Conservation (phyloP, 1,139 yeast species). For the Suhomyces coccinellae region DNA sequence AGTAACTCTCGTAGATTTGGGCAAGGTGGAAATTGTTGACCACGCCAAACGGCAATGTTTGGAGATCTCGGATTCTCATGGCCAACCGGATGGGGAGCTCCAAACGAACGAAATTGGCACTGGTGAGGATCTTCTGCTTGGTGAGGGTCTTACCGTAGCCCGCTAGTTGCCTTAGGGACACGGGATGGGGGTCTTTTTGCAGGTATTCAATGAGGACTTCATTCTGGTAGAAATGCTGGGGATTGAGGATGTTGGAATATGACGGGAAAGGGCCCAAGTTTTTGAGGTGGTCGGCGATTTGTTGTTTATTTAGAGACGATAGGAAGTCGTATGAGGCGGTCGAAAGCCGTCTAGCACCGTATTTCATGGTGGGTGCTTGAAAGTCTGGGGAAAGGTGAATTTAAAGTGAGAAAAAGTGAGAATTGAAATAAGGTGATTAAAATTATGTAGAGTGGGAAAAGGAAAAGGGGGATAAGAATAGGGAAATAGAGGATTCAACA, state of each 20-base stretch:
- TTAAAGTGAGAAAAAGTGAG: neutral
- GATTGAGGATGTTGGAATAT: slow-evolving; percentile 47
- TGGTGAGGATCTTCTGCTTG: slow-evolving; percentile 71
- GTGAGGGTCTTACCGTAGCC: slow-evolving; percentile 83
- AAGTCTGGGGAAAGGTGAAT: neutral
- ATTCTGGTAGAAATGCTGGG: slow-evolving; percentile 86
- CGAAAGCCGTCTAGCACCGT: neutral
- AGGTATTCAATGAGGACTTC: slow-evolving; percentile 67
- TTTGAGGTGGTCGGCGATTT: slow-evolving; percentile 41
- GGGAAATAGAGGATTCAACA: neutral
- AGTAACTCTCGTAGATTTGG: slow-evolving; percentile 85
- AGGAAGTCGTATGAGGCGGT: slow-evolving; percentile 21
- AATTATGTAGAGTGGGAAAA: too few relatives aligned
- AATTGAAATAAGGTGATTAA: neutral
- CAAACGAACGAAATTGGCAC: slow-evolving; percentile 84
- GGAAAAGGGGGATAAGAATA: neutral
- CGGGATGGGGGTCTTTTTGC: slow-evolving; percentile 77
- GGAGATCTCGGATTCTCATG: slow-evolving; percentile 75
- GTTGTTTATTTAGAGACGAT: slow-evolving; percentile 32
- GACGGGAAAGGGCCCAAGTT: slow-evolving; percentile 48
- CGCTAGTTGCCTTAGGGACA: slow-evolving; percentile 81
- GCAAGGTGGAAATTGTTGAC: slow-evolving; percentile 83
- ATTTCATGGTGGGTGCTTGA: neutral
- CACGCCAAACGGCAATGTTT: slow-evolving; percentile 77
- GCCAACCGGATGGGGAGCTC: slow-evolving; percentile 86